Evolutionary conservation across 495 filamentous ascomycete species (phyloP).

Genomic region (Sabuloglossum arenarium): DNA sequence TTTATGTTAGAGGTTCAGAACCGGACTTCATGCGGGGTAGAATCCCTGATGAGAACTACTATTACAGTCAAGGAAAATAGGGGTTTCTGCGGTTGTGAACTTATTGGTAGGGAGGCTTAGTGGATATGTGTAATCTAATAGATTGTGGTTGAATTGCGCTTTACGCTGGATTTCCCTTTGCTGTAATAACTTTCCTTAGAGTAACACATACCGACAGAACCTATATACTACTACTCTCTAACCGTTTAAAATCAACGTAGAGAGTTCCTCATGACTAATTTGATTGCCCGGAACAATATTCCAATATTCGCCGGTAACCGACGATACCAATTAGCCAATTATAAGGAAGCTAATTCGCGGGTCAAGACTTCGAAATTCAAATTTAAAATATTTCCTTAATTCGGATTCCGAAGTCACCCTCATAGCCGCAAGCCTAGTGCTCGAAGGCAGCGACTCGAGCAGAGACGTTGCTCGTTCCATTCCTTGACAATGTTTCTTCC

Average conservation of each 20-base stretch:
- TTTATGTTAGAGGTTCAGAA: slow-evolving; percentile 84
- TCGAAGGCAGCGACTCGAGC: neutral
- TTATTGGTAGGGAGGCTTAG: neutral
- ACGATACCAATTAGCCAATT: no score
- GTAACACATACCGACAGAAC: neutral
- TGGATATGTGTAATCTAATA: neutral
- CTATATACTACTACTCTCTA: neutral
- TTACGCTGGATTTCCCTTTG: neutral
- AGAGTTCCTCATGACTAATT: no score
- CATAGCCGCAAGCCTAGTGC: neutral
- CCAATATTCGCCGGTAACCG: no score
- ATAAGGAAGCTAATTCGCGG: neutral
- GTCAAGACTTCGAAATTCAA: no score
- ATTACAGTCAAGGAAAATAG: slow-evolving; percentile 31
- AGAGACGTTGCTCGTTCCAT: neutral
- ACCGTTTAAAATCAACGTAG: no score
- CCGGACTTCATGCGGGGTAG: slow-evolving; percentile 78
- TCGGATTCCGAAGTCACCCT: neutral
- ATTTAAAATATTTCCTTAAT: neutral
- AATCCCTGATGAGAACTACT: slow-evolving; percentile 82
- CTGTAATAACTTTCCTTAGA: neutral
- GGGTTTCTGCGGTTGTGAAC: neutral
- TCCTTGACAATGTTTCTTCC: neutral
- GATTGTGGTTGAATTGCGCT: neutral
- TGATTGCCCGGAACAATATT: no score